Evolutionary conservation across 768 basidiomycete genomes (phyloP), one percentile per base, ranked within the genome.

Genomic region (Calocybe indica): DNA sequence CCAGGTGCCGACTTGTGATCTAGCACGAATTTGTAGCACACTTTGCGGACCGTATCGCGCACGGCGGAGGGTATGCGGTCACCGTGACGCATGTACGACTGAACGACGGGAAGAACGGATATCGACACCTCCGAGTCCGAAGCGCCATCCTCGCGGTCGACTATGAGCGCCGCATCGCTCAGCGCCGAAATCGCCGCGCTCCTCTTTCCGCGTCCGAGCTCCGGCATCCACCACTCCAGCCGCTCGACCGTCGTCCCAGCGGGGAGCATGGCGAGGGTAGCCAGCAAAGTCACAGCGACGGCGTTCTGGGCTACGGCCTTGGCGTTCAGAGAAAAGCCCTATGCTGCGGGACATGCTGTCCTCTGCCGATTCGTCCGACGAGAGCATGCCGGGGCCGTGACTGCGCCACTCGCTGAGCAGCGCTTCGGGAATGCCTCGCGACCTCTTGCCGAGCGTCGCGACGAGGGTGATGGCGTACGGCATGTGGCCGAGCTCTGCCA

Each of bases 401-500:
- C 15, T 46, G 5, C 44, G 9, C 40, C 51, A 55, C 7, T 46
- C 37, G 5, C 40, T 12, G 6, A 52, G 9, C n/a, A 52, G 42
- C 13, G 28, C 31, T 8, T 6, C 37, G 13, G 51, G 52, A 6
- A 44, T 38, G 1, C 38, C 38, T 8, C 14, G 11, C 1, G 45
- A 44, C 6, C 29, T 32, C 33, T 53, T 43, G n/a, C 45, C 54
- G 0, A 47, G n/a, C 31, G 58, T 58, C 5, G 69, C 69, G 57
- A 69, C 58, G 5, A 71, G 55, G n/a, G 58, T 64, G 29, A 71
- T 52, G 3, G 66, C 68, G 35, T 64, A 52, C 33, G 69, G 68
- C 46, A 68, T 55, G 45, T 58, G 44, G 22, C 58, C 66, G 28
- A 71, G 42, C 5, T 48, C 47, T 2, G 50, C 37, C 36, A 66